Evolutionary conservation across 805 yeast species (phyloP).

Genomic region (Monosporozyma solicola): DNA sequence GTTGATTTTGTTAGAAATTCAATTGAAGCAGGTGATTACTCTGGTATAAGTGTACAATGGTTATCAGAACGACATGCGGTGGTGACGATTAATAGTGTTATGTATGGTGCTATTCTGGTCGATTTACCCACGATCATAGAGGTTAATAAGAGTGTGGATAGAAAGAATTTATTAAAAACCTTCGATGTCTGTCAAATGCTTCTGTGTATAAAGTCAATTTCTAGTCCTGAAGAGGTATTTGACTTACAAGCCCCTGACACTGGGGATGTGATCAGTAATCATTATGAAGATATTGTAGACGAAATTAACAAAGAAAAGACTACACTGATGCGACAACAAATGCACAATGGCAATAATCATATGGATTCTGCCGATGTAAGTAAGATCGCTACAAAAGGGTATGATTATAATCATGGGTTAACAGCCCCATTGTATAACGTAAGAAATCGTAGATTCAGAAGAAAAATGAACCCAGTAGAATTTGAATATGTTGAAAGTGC

Average conservation of each 20-base stretch:
- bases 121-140: conserved; percentile 86
- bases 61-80: conserved; percentile 73
- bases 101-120: conserved; percentile 78
- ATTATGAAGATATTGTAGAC: conserved; percentile 20
- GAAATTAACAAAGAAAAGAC: conserved; percentile 22
- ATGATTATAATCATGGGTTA: conserved; percentile 62
- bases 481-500: conserved; percentile 70
- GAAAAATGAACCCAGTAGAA: conserved; percentile 58
- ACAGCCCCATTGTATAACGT: conserved; percentile 73
- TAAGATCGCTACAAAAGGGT: conserved; percentile 18
- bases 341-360: conserved; percentile 18
- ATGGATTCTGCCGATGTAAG: conserved; percentile 21
- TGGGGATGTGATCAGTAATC: conserved; percentile 31
- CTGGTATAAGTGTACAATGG: conserved; percentile 71
- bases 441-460: conserved; percentile 58
- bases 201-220: conserved; percentile 52
- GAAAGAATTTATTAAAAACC: conserved; percentile 77
- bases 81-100: conserved; percentile 55
- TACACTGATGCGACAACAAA: conserved; percentile 14
- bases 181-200: conserved; percentile 81
- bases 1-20: conserved; percentile 64
- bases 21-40: conserved; percentile 66
- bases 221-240: conserved; percentile 40
- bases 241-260: conserved; percentile 35
- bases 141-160: conserved; percentile 77